phyloP scores from a whole-genome alignment of 345 rosid genomes.

The Eucalyptus lansdowneana region DNA sequence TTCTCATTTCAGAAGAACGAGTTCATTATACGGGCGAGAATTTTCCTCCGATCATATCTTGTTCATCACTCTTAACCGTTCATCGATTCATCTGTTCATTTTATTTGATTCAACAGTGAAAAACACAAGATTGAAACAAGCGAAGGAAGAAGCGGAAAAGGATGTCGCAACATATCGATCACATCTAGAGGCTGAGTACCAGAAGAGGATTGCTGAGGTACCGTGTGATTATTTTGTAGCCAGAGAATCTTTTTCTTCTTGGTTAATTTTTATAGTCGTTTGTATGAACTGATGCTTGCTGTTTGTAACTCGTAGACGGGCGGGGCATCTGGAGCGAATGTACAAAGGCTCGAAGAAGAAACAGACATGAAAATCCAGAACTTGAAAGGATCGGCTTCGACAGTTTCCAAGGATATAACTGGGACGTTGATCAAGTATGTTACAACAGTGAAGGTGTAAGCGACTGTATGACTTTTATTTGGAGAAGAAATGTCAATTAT shows the following conservation, averaged over 20 bases:
- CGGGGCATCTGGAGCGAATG: constrained; percentile 22
- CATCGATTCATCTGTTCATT: neutral
- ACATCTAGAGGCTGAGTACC: constrained; percentile 19
- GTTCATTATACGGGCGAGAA: neutral
- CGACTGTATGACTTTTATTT: neutral
- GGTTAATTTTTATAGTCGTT: neutral
- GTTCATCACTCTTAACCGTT: neutral
- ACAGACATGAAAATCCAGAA: constrained; percentile 12
- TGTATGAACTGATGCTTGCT: neutral
- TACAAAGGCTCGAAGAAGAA: constrained; percentile 24
- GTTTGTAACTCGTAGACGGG: constrained; percentile 8
- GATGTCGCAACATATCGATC: constrained; percentile 19
- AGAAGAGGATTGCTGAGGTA: constrained; percentile 20
- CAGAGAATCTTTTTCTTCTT: neutral
- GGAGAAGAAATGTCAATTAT: neutral
- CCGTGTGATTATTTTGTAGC: neutral
- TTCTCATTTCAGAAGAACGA: neutral
- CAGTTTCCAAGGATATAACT: constrained; percentile 5
- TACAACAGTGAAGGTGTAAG: constrained; percentile 5
- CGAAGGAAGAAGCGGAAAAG: constrained; percentile 46
- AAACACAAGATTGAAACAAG: constrained; percentile 28
- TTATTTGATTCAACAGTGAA: constrained; percentile 8
- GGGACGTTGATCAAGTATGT: constrained; percentile 21
- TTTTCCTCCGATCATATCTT: neutral
- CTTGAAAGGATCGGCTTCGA: constrained; percentile 13